Conservation (phyloP, 73 alveolate species). For the Uronychia binucleata region DNA sequence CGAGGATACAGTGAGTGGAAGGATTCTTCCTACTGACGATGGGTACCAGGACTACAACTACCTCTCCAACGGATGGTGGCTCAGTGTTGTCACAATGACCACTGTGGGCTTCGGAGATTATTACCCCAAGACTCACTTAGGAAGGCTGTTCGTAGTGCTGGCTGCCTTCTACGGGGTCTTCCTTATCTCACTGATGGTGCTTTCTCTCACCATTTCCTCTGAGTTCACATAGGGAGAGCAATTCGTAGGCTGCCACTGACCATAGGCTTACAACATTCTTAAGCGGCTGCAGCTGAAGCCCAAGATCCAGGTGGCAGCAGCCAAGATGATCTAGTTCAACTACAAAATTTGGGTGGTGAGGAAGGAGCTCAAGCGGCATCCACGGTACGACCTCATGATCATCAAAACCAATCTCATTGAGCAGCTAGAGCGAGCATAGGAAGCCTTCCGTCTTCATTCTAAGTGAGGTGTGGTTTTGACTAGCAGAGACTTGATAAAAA, state of each 20-base stretch:
- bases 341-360: neutral
- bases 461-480: neutral
- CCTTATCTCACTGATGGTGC: constrained; percentile 71
- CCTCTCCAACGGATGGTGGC: constrained; percentile 65
- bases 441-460: neutral
- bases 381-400: neutral
- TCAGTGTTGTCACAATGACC: constrained; percentile 70
- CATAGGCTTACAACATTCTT: neutral
- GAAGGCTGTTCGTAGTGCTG: constrained; percentile 59
- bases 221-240: constrained; percentile 65
- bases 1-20: constrained; percentile 12
- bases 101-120: constrained; percentile 87
- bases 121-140: constrained; percentile 68
- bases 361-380: neutral
- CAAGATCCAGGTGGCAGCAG: neutral
- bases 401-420: neutral
- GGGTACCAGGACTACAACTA: constrained; percentile 46
- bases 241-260: neutral
- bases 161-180: constrained; percentile 68
- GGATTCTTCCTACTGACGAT: neutral
- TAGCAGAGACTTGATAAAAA: neutral
- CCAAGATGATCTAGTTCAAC: neutral
- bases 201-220: constrained; percentile 77
- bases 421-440: neutral
- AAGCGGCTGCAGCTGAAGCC: neutral